Evolutionary conservation across 2,329 filamentous ascomycete species (phyloP), one percentile per base, ranked within the genome.

Genomic region (Anthostomella pinea): DNA sequence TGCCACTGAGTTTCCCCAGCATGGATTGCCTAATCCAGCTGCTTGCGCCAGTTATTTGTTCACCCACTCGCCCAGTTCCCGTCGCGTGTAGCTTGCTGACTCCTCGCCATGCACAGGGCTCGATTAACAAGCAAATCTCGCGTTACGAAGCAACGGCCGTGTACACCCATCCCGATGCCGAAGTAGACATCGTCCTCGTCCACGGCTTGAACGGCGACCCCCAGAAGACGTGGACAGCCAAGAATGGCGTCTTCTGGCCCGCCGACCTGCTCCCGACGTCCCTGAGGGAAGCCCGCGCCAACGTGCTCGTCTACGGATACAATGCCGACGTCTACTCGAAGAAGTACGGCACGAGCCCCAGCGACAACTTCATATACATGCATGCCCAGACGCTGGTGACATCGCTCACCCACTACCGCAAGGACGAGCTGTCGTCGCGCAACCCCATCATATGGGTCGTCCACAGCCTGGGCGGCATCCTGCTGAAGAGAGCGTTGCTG

Each of bases 361-460:
- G 78, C 52, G 75, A 83, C 47, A 81, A 81, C 60, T 79, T 75
- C 50, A 78, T 87, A 50, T 75, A 81, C 42, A 76, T 85, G 52
- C 83, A 87, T 61, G 83, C 83, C 1, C 81, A 87, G 62, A 83
- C 76, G 8, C 66, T 88, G 20, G 71, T 85, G 6, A 73, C 73
- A 5, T 76, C 69, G 29, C 65, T 88, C 11, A 76, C 79, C 2
- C 67, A 79, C 20, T 83, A 83, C 55, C 73, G 84, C 46, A 76
- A 73, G 52, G 70, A 70, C 46, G 70, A 75, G 44, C 67, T 73
- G 34, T 77, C 75, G 5, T 63, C 67, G 21, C 68, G 72, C 16
- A 77, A 81, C 28, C 82, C 85, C 5, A 85, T 90, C 49, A 81
- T 90, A 43, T 90, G 84, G 69, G 76, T 89, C 22, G 83, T 76